Conservation (phyloP, 2,329 filamentous ascomycete genomes). For the Aspergillus sp. region DNA sequence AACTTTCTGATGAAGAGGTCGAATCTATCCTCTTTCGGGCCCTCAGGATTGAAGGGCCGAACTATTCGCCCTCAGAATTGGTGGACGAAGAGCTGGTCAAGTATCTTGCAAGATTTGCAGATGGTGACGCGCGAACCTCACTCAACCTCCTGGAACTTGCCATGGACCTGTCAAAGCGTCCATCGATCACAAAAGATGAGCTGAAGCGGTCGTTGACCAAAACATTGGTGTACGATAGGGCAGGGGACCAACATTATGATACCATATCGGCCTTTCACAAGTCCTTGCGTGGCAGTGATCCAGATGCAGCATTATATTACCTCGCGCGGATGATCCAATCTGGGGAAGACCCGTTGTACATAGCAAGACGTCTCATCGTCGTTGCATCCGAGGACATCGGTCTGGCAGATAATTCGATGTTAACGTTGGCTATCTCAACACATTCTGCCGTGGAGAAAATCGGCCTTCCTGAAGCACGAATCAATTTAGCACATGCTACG, state of each 20-base stretch:
- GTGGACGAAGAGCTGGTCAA: slow-evolving; percentile 69
- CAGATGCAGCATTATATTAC: slow-evolving; percentile 89
- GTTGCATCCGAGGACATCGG: slow-evolving; percentile 93
- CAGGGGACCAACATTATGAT: slow-evolving; percentile 95
- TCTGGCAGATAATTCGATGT: slow-evolving; percentile 75
- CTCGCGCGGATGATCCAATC: slow-evolving; percentile 92
- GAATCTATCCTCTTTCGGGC: slow-evolving; percentile 70
- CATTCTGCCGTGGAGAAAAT: slow-evolving; percentile 88
- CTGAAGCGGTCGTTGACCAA: slow-evolving; percentile 81
- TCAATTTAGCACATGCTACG: slow-evolving; percentile 80
- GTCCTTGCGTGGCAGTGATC: slow-evolving; percentile 76
- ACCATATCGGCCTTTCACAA: slow-evolving; percentile 97
- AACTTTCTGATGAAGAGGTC: slow-evolving; percentile 67
- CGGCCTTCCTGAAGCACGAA: slow-evolving; percentile 89
- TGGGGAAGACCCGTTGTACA: slow-evolving; percentile 86
- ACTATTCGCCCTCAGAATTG: slow-evolving; percentile 46
- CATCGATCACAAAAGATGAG: slow-evolving; percentile 62
- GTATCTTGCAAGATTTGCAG: slow-evolving; percentile 79
- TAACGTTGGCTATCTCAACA: slow-evolving; percentile 75
- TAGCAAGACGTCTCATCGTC: slow-evolving; percentile 87
- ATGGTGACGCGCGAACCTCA: slow-evolving; percentile 87
- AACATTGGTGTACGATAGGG: slow-evolving; percentile 89
- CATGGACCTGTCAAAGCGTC: slow-evolving; percentile 63
- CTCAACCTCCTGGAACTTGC: slow-evolving; percentile 89
- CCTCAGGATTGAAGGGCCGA: slow-evolving; percentile 54